phyloP scores from a whole-genome alignment of 305 asterid species.

The Withania somnifera region DNA sequence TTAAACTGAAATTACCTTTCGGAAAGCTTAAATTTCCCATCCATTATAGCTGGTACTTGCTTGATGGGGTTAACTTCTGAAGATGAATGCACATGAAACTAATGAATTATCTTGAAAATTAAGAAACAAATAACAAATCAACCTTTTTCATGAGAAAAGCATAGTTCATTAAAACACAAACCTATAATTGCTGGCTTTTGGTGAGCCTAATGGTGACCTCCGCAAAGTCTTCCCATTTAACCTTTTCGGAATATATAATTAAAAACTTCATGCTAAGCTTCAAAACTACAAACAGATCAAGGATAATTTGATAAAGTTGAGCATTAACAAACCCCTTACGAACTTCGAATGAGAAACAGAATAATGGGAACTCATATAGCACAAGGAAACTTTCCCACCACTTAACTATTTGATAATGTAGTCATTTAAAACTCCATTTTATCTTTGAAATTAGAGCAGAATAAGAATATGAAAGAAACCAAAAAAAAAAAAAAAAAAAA shows the following conservation, averaged over 20 bases:
- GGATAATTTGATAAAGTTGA: neutral
- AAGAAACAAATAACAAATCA: neutral
- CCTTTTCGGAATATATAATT: conserved; percentile 15
- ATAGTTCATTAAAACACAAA: neutral
- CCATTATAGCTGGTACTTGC: conserved; percentile 49
- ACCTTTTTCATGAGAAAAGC: neutral
- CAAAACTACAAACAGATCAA: neutral
- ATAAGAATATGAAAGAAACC: neutral
- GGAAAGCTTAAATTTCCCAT: conserved; percentile 58
- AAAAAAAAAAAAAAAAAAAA: no score
- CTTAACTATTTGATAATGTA: neutral
- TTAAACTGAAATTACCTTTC: conserved; percentile 34
- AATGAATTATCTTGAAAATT: neutral
- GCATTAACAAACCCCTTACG: neutral
- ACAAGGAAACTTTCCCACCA: neutral
- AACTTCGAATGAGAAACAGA: no score
- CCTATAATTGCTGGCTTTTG: conserved; percentile 46
- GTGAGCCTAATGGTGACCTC: conserved; percentile 43
- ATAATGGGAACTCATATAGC: neutral
- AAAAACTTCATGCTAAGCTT: neutral
- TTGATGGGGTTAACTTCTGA: conserved; percentile 55
- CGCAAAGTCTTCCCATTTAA: conserved; percentile 54
- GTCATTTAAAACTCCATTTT: neutral
- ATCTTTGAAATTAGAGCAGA: neutral
- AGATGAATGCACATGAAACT: neutral